These are phyloP conservation scores for Cryptococcus sp. DNA, from an alignment of 1,284 basidiomycete species.

Conservation along the genomic window DNA sequence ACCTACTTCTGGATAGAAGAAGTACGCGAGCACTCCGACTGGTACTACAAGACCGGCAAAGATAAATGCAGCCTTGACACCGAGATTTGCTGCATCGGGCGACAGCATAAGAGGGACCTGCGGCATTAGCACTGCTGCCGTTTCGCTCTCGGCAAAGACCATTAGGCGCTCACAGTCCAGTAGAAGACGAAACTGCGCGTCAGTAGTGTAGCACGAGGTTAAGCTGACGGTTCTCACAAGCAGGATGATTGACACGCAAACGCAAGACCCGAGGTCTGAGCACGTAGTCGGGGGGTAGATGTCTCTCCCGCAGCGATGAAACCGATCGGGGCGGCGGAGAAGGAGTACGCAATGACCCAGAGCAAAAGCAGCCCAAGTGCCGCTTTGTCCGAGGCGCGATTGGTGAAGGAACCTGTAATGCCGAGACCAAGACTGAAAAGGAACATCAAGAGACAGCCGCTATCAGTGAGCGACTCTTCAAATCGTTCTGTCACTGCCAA, in stretches of 20 bases:
- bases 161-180: constrained; percentile 9
- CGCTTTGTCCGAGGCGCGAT: constrained; percentile 1
- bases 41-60: constrained; percentile 5
- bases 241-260: constrained; percentile 7
- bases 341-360: constrained; percentile 11
- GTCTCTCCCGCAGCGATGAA: constrained; percentile 12
- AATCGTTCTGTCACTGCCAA: background rate
- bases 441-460: constrained; percentile 9
- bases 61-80: constrained; percentile 4
- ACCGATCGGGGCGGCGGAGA: constrained; percentile 11
- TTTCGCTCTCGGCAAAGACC: too few relatives aligned
- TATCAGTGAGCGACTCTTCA: background rate
- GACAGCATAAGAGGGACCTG: constrained; percentile 4
- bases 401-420: constrained; percentile 3
- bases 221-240: constrained; percentile 10
- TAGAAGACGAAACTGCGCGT: constrained; percentile 4
- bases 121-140: too few relatives aligned
- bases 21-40: background rate
- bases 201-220: background rate
- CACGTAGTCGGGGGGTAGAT: constrained; percentile 8
- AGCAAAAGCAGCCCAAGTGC: constrained; percentile 7
- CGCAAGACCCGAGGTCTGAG: constrained; percentile 11
- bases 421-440: constrained; percentile 9
- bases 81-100: constrained; percentile 3
- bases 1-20: constrained; percentile 7